These are phyloP conservation scores for Lipomyces kockii DNA, from an alignment of 805 yeast species.

Conservation along the genomic window DNA sequence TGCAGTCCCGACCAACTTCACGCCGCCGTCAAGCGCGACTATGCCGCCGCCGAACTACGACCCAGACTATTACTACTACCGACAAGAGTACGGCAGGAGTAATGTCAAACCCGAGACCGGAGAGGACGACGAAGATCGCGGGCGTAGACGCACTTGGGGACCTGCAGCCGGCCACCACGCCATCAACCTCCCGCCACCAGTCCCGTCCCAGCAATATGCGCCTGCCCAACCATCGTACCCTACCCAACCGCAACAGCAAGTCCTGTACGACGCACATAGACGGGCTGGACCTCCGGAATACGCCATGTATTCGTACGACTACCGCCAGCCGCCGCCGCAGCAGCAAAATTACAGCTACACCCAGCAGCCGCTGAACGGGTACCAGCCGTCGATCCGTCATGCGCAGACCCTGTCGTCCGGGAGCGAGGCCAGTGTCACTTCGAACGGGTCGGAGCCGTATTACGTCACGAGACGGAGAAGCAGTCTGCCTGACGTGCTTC, in stretches of 20 bases:
- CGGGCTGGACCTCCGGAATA: background rate
- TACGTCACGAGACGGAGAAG: conserved; percentile 5
- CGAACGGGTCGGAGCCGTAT: conserved; percentile 1
- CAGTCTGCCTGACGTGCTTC: conserved; percentile 12
- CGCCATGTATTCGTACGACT: background rate
- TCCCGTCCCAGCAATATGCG: conserved; percentile 5
- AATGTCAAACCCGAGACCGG: background rate
- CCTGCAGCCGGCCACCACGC: background rate
- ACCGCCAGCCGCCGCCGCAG: conserved; percentile 2
- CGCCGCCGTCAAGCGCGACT: conserved; percentile 20
- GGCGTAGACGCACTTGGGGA: conserved; percentile 3
- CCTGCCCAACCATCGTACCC: conserved; percentile 11
- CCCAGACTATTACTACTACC: conserved; percentile 1
- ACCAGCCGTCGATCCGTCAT: background rate
- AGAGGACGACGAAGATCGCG: conserved; percentile 7
- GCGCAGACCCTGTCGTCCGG: background rate
- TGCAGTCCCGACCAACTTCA: conserved; percentile 2
- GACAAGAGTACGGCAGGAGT: background rate
- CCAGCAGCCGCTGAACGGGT: background rate
- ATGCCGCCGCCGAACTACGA: conserved; percentile 10
- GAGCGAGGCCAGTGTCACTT: conserved; percentile 2
- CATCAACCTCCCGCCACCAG: conserved; percentile 15
- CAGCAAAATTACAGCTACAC: background rate
- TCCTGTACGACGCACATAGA: background rate
- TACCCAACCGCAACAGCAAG: conserved; percentile 10